These are phyloP conservation scores for Cryptococcus sp. DNA, from an alignment of 1,284 basidiomycete species.

Conservation along the genomic window DNA sequence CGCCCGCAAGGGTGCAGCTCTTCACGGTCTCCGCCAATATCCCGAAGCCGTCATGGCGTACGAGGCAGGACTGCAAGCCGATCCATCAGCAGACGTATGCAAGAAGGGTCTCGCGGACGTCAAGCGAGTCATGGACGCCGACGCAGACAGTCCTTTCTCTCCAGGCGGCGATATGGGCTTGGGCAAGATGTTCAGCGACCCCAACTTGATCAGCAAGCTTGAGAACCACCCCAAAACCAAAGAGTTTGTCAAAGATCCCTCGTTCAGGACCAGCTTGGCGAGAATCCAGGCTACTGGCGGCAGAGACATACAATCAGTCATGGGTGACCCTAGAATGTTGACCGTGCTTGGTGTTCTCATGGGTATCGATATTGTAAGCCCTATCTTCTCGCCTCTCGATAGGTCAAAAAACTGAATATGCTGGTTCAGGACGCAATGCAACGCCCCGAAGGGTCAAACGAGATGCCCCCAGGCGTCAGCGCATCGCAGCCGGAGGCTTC, in stretches of 20 bases:
- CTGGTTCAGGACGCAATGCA: slow-evolving; percentile 67
- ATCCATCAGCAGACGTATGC: slow-evolving; percentile 73
- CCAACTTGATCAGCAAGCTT: slow-evolving; percentile 78
- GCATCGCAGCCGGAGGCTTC: slow-evolving; percentile 15
- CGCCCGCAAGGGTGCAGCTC: slow-evolving; percentile 89
- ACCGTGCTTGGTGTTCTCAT: slow-evolving; percentile 85
- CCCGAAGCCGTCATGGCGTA: slow-evolving; percentile 73
- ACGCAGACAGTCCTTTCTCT: slow-evolving; percentile 28
- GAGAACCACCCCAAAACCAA: slow-evolving; percentile 82
- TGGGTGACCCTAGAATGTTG: slow-evolving; percentile 89
- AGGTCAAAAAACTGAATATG: too few species aligned
- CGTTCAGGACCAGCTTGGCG: slow-evolving; percentile 67
- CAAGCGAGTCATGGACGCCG: slow-evolving; percentile 62
- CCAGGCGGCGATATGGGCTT: slow-evolving; percentile 60
- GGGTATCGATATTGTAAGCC: slow-evolving; percentile 77
- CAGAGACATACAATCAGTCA: slow-evolving; percentile 52
- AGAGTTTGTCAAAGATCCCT: slow-evolving; percentile 77
- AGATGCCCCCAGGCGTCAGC: slow-evolving; percentile 66
- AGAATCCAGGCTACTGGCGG: slow-evolving; percentile 51
- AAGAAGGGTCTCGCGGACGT: slow-evolving; percentile 88
- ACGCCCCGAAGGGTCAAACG: slow-evolving; percentile 80
- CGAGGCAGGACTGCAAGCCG: slow-evolving; percentile 74
- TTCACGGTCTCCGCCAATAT: slow-evolving; percentile 78
- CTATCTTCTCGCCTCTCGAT: neutral
- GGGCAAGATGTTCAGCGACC: slow-evolving; percentile 81